A percentile compares a stretch with the other conserved stretches of the same genome.
Evolutionary conservation across 1,284 basidiomycete genomes (phyloP).

Genomic region (Trichosporon faecale): DNA sequence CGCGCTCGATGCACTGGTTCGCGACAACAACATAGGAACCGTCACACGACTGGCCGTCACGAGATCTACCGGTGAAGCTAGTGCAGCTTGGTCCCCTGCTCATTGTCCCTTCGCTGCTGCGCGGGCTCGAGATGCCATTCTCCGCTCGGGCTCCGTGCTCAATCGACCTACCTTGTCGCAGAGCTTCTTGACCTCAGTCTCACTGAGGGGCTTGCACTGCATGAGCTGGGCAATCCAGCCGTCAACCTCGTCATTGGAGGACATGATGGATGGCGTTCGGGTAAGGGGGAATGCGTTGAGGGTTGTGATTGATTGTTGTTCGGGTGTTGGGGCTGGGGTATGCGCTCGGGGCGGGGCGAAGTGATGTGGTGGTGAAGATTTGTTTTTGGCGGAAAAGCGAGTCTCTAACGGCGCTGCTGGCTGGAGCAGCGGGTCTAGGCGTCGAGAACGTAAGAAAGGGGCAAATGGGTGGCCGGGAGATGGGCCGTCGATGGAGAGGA

Average conservation of each 20-base stretch:
- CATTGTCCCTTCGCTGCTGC: background rate
- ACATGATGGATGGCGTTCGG: conserved; percentile 28
- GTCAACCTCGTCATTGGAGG: conserved; percentile 57
- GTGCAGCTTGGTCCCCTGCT: background rate
- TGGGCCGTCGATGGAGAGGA: conserved; percentile 1
- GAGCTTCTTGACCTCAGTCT: conserved; percentile 93
- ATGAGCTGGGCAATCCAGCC: conserved; percentile 95
- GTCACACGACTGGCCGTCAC: background rate
- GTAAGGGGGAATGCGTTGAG: background rate
- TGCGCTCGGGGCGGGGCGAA: background rate
- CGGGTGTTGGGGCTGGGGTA: background rate
- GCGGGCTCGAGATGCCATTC: background rate
- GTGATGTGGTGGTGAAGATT: background rate
- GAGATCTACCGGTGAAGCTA: background rate
- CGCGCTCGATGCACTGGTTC: background rate
- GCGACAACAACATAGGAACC: background rate
- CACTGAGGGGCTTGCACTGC: conserved; percentile 96
- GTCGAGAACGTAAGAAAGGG: background rate
- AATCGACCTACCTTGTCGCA: conserved; percentile 88
- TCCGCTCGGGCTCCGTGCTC: background rate
- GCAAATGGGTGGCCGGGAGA: background rate
- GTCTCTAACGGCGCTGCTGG: conserved; percentile 1
- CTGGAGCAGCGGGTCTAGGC: background rate
- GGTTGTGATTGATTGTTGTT: background rate
- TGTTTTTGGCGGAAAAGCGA: background rate